Evolutionary conservation across 148 eudicot genomes (phyloP).

Genomic region (Rhododendron mucronatum): DNA sequence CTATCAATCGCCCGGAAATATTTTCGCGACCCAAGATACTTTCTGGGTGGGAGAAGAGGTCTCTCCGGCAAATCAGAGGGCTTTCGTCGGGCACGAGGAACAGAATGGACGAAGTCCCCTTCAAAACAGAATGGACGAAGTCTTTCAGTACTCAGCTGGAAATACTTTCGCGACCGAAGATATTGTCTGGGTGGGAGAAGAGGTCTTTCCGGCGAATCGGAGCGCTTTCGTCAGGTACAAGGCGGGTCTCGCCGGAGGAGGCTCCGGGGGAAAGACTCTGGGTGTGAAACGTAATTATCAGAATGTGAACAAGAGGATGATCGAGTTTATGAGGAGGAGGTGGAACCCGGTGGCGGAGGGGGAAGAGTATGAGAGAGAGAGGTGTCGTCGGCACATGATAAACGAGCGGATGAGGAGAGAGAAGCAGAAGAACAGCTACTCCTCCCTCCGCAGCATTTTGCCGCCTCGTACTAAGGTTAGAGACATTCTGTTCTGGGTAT

Average conservation of each 20-base stretch:
- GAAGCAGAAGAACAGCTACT: conserved; percentile 28
- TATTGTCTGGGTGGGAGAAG: background rate
- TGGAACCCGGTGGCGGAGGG: background rate
- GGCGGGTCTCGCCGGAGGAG: background rate
- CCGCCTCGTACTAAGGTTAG: conserved; percentile 38
- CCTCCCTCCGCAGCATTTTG: conserved; percentile 26
- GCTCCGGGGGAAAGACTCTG: background rate
- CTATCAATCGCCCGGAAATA: conserved; percentile 4
- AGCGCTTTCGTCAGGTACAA: conserved; percentile 26
- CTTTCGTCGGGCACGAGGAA: conserved; percentile 19
- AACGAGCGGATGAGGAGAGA: conserved; percentile 44
- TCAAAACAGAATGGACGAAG: conserved; percentile 13
- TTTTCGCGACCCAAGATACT: background rate
- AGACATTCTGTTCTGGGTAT: background rate
- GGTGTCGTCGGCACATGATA: conserved; percentile 32
- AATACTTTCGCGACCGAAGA: background rate
- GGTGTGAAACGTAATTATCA: background rate
- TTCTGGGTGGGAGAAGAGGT: background rate
- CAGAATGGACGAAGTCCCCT: background rate
- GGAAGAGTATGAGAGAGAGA: conserved; percentile 20
- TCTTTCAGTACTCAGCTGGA: conserved; percentile 18
- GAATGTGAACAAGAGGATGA: conserved; percentile 31
- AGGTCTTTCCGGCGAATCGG: background rate
- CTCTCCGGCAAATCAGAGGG: conserved; percentile 14
- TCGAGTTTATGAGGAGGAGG: conserved; percentile 28